These are phyloP conservation scores for Colletotrichum neosansevieriae DNA, from an alignment of 2,329 filamentous ascomycete species.

Conservation along the genomic window DNA sequence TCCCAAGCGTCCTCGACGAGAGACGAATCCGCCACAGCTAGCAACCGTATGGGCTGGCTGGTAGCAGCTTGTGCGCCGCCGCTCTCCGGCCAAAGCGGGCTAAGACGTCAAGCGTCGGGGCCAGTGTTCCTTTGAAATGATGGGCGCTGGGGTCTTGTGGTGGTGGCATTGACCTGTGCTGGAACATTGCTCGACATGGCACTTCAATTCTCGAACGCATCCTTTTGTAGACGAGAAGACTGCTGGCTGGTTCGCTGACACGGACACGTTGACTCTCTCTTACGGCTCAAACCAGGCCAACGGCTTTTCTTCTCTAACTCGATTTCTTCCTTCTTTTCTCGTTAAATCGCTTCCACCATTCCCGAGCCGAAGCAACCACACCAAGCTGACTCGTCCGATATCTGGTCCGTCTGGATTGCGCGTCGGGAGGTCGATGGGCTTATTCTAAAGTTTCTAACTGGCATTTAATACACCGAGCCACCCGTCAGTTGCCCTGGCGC, in stretches of 20 bases:
- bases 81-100: constrained; percentile 9
- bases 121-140: not conserved
- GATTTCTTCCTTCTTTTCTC: not conserved
- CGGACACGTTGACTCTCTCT: not conserved
- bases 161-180: not conserved
- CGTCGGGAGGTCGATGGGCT: not conserved
- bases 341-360: not conserved
- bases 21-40: not conserved
- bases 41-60: not conserved
- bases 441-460: not conserved
- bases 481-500: not conserved
- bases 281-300: constrained; percentile 4
- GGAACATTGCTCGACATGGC: not conserved
- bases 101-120: not conserved
- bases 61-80: not conserved
- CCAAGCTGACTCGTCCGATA: constrained; percentile 3
- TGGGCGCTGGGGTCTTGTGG: not conserved
- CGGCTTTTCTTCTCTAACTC: constrained; percentile 1
- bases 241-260: not conserved
- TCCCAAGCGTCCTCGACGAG: not conserved
- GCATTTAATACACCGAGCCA: constrained; percentile 1
- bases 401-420: not conserved
- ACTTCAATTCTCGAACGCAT: not conserved
- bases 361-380: not conserved
- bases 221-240: not conserved